phyloP scores from a whole-genome alignment of 352 stramenopile species.

The Pythium sukuiense region DNA sequence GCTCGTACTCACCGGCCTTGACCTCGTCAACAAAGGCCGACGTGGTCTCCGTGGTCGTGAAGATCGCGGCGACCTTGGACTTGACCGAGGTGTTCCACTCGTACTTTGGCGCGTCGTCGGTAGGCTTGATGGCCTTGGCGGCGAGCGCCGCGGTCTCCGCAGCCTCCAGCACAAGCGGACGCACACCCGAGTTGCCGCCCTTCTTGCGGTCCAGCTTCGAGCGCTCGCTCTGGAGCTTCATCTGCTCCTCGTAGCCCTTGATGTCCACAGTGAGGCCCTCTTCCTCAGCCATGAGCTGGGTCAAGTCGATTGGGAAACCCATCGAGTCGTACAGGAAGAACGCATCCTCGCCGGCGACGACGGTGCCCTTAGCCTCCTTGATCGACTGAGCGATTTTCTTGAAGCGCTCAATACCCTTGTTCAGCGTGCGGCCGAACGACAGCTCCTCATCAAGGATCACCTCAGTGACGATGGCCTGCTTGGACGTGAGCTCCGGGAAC shows the following conservation, averaged over 20 bases:
- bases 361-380: conserved; percentile 54
- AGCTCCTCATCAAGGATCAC: conserved; percentile 97
- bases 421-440: conserved; percentile 93
- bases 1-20: conserved; percentile 76
- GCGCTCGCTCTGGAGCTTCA: conserved; percentile 88
- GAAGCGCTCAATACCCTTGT: conserved; percentile 92
- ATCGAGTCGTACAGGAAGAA: conserved; percentile 99
- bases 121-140: conserved; percentile 79
- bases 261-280: conserved; percentile 93
- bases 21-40: conserved; percentile 81
- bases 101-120: conserved; percentile 96
- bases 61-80: conserved; percentile 92
- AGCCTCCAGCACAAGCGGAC: conserved; percentile 92
- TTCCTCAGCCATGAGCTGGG: conserved; percentile 97
- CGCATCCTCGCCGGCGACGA: conserved; percentile 93
- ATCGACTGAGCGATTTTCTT: conserved; percentile 87
- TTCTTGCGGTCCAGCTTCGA: conserved; percentile 90
- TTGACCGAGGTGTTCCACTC: conserved; percentile 83
- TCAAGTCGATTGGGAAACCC: conserved; percentile 99
- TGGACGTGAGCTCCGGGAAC: conserved; percentile 95
- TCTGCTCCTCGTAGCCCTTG: conserved; percentile 93
- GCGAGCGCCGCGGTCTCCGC: conserved; percentile 93
- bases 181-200: conserved; percentile 62
- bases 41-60: conserved; percentile 90
- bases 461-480: conserved; percentile 90